Evolutionary conservation across 257 asterid species (phyloP), one percentile per base, ranked within the genome.

Genomic region (Gardenia jasminoides): DNA sequence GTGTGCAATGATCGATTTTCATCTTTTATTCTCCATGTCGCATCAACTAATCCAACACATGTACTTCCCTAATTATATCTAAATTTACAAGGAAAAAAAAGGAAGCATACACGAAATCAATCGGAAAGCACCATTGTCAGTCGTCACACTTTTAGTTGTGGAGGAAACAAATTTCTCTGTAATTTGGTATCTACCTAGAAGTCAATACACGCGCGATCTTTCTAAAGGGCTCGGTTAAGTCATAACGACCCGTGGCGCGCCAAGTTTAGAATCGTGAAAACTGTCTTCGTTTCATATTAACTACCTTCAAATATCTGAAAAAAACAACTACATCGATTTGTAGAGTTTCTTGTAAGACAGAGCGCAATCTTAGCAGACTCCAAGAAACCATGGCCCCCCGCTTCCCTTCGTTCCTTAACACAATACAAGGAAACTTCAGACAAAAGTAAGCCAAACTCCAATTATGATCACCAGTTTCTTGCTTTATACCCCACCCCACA

Each of bases 351-450:
- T 54, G 8, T 22, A 54, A 70, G 88, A 76, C 78, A 75, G 56
- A 76, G 83, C 90, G 87, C 84, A 81, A 79, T 62, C 80, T 67
- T 84, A 88, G 88, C 83, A 61, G 12, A 61, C 33, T 78, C 48
- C 52, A 47, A 61, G 19, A 75, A 88, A 84, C 77, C 69, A 91
- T 92, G 96, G 80, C 89, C 83, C 86, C 88, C 90, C 81, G 83
- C 80, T 82, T 88, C 80, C 82, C 78, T 80, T 86, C 96, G 36
- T 12, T 90, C 65, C 83, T 91, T 78, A 85, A 86, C 67, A 74
- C 87, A 76, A 67, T 80, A 47, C 86, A 80, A 31, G 79, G 78
- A 74, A 50, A 82, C 54, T 82, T 12, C 84, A 80, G 43, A 31
- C 77, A 79, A 58, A 89, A 85, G 92, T 89, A 88, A 80, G 85